Conservation (phyloP, 805 yeast species). For the Lipomyces mesembrius region DNA sequence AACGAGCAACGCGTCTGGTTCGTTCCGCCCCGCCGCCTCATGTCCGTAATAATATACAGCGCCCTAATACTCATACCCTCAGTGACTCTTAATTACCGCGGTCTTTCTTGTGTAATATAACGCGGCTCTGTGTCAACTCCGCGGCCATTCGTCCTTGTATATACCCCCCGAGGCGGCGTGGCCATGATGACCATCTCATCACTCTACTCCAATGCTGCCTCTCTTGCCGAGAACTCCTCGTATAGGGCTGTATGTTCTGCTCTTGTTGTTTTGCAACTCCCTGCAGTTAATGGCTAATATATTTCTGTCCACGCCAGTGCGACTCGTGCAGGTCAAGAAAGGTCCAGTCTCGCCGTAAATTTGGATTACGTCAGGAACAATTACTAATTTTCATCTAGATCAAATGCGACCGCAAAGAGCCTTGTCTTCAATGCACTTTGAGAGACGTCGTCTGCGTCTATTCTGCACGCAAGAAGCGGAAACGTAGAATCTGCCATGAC, state of each 20-base stretch:
- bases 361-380: background rate
- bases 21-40: background rate
- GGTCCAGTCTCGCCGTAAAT: background rate
- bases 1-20: background rate
- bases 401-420: slow-evolving; percentile 33
- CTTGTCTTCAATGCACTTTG: slow-evolving; percentile 31
- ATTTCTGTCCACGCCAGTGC: slow-evolving; percentile 12
- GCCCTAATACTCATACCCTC: background rate
- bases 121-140: background rate
- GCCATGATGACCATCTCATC: background rate
- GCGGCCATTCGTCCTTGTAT: background rate
- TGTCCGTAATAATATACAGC: background rate
- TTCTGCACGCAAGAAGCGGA: slow-evolving; percentile 32
- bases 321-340: slow-evolving; percentile 33
- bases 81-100: background rate
- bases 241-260: slow-evolving; percentile 23
- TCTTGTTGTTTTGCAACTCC: background rate
- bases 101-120: background rate
- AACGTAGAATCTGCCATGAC: slow-evolving; percentile 16
- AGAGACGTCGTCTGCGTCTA: slow-evolving; percentile 31
- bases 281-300: background rate
- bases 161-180: background rate
- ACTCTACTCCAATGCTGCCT: slow-evolving; percentile 9
- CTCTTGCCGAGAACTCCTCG: slow-evolving; percentile 14
- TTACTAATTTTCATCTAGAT: slow-evolving; percentile 3